Evolutionary conservation across 345 rosid genomes (phyloP).

Genomic region (Ceriops zippeliana): DNA sequence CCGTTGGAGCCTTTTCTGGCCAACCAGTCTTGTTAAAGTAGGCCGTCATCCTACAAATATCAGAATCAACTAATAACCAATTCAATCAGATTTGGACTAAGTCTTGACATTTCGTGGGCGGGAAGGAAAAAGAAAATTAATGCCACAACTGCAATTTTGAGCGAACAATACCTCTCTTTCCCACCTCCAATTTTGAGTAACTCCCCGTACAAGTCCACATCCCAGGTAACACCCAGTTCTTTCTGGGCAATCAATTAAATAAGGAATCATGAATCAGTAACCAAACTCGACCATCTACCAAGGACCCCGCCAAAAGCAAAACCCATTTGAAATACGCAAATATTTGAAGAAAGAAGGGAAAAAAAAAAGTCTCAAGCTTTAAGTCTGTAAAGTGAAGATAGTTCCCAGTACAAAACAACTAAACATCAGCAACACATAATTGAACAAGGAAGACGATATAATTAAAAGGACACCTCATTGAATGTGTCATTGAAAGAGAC

Average conservation of each 20-base stretch:
- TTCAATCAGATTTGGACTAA: neutral
- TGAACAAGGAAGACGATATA: neutral
- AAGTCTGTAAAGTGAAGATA: neutral
- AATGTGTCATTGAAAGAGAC: constrained; percentile 95
- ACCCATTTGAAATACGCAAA: neutral
- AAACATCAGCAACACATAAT: neutral
- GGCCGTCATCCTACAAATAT: constrained; percentile 74
- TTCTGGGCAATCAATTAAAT: constrained; percentile 36
- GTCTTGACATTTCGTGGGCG: neutral
- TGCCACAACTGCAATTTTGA: neutral
- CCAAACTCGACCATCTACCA: neutral
- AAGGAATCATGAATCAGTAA: constrained; percentile 3
- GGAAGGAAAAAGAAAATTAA: neutral
- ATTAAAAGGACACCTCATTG: constrained; percentile 44
- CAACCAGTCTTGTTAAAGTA: constrained; percentile 84
- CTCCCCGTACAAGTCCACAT: constrained; percentile 86
- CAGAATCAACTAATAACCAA: constrained; percentile 3
- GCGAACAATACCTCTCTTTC: constrained; percentile 62
- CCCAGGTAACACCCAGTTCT: constrained; percentile 86
- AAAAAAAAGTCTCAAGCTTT: neutral
- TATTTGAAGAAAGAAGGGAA: neutral
- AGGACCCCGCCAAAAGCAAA: neutral
- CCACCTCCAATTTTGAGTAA: constrained; percentile 96
- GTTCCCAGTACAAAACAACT: neutral
- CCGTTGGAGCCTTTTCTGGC: constrained; percentile 88